Percentiles rank a stretch among this genome's conserved stretches.
Evolutionary conservation across 2,329 filamentous ascomycete genomes (phyloP).

Genomic region (Clonostachys solani): DNA sequence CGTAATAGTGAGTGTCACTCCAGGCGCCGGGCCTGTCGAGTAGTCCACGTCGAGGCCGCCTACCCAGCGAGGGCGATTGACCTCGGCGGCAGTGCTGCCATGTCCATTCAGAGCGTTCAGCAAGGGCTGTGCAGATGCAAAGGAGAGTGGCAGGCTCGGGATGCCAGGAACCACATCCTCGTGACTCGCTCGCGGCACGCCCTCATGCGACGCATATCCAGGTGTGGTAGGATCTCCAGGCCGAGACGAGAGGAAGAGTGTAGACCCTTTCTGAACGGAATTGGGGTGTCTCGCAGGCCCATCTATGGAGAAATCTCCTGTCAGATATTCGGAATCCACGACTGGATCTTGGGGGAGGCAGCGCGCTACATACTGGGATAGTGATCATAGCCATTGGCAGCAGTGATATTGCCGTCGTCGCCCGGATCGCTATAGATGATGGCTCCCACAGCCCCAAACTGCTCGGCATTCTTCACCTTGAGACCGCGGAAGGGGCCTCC

Average conservation of each 20-base stretch:
- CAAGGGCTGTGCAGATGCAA: constrained; percentile 69
- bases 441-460: constrained; percentile 77
- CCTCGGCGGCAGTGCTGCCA: constrained; percentile 62
- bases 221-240: constrained; percentile 73
- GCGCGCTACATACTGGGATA: constrained; percentile 49
- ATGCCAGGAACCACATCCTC: constrained; percentile 65
- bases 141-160: constrained; percentile 78
- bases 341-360: constrained; percentile 13
- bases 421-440: constrained; percentile 83
- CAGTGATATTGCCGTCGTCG: constrained; percentile 74
- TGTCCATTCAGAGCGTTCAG: constrained; percentile 75
- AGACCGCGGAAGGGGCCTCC: constrained; percentile 74
- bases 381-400: constrained; percentile 65
- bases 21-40: constrained; percentile 40
- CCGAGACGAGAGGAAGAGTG: constrained; percentile 61
- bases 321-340: neutral
- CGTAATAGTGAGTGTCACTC: constrained; percentile 57
- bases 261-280: constrained; percentile 74
- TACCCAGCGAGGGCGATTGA: constrained; percentile 56
- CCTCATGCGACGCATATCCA: constrained; percentile 75
- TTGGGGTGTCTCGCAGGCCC: constrained; percentile 75
- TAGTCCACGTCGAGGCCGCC: constrained; percentile 42
- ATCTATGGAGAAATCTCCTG: constrained; percentile 8
- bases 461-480: constrained; percentile 79
- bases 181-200: constrained; percentile 59